A percentile compares a stretch with the other conserved stretches of the same genome.
Evolutionary conservation across 1,139 yeast species (phyloP).

Genomic region (Candida mesenterica): DNA sequence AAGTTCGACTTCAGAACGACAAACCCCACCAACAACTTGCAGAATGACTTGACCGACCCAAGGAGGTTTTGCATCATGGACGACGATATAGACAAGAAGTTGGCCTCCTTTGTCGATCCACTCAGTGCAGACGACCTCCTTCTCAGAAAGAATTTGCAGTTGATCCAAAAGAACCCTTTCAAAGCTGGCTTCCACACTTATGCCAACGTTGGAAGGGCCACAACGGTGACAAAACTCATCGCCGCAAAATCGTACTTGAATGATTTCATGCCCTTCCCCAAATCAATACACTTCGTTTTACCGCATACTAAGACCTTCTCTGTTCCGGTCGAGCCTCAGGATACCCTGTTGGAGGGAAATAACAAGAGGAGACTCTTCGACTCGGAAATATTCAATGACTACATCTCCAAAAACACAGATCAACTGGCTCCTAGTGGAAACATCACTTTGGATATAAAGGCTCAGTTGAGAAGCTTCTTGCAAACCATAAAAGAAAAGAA

Average conservation of each 20-base stretch:
- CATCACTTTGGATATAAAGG: slow-evolving; percentile 6
- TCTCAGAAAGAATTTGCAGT: slow-evolving; percentile 9
- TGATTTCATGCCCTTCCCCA: slow-evolving; percentile 47
- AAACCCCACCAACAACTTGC: slow-evolving; percentile 15
- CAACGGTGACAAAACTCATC: slow-evolving; percentile 24
- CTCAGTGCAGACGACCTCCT: neutral
- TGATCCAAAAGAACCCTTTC: slow-evolving; percentile 5
- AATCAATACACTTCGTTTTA: slow-evolving; percentile 31
- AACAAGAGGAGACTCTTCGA: slow-evolving; percentile 6
- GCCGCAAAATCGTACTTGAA: slow-evolving; percentile 40
- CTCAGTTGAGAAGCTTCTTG: slow-evolving; percentile 4
- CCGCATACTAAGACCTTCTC: slow-evolving; percentile 13
- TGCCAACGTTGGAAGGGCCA: slow-evolving; percentile 31
- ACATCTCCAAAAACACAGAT: slow-evolving; percentile 1
- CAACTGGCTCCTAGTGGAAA: neutral
- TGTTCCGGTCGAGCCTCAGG: slow-evolving; percentile 13
- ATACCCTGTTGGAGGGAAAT: slow-evolving; percentile 7
- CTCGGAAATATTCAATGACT: slow-evolving; percentile 2
- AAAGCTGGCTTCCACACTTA: slow-evolving; percentile 42
- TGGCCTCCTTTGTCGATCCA: neutral
- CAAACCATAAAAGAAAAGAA: slow-evolving; percentile 1
- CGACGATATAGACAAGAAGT: slow-evolving; percentile 16
- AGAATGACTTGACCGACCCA: slow-evolving; percentile 19
- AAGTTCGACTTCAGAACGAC: slow-evolving; percentile 22
- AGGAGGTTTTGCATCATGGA: slow-evolving; percentile 30